These are phyloP conservation scores for Blastobotrys chiropterorum DNA, from an alignment of 805 yeast genomes.

Conservation along the genomic window DNA sequence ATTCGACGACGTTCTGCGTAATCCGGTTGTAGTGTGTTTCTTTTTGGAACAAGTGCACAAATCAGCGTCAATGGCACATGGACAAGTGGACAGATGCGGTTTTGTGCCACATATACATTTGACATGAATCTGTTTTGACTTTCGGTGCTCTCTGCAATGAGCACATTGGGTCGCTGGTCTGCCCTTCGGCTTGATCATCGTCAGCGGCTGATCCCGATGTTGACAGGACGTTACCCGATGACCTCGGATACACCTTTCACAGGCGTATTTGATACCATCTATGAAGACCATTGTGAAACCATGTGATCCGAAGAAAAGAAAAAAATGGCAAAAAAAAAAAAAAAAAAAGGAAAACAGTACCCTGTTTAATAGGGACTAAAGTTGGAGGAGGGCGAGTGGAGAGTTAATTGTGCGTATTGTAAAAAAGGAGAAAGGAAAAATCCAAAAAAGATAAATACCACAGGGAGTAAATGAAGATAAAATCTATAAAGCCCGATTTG, in stretches of 20 bases:
- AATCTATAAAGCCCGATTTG: neutral
- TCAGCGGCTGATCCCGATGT: constrained; percentile 84
- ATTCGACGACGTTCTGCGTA: constrained; percentile 4
- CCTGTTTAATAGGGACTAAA: neutral
- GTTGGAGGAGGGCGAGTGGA: neutral
- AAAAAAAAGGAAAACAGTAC: neutral
- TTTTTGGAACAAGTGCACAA: constrained; percentile 21
- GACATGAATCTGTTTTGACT: constrained; percentile 20
- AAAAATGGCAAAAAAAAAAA: neutral
- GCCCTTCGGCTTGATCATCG: constrained; percentile 94
- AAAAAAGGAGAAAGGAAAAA: neutral
- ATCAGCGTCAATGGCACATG: constrained; percentile 17
- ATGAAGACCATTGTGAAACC: constrained; percentile 69
- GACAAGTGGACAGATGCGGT: constrained; percentile 18
- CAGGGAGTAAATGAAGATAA: neutral
- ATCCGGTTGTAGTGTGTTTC: constrained; percentile 3
- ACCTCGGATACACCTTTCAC: constrained; percentile 85
- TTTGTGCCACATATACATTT: constrained; percentile 31
- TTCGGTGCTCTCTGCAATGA: constrained; percentile 48
- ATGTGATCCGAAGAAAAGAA: neutral
- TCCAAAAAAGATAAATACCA: neutral
- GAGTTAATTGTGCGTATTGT: neutral
- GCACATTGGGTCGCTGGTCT: constrained; percentile 89
- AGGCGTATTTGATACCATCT: constrained; percentile 92
- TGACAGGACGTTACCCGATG: constrained; percentile 92